Evolutionary conservation across 805 yeast species (phyloP), one percentile per base, ranked within the genome.

Genomic region (Grigorovia yakushimaensis): DNA sequence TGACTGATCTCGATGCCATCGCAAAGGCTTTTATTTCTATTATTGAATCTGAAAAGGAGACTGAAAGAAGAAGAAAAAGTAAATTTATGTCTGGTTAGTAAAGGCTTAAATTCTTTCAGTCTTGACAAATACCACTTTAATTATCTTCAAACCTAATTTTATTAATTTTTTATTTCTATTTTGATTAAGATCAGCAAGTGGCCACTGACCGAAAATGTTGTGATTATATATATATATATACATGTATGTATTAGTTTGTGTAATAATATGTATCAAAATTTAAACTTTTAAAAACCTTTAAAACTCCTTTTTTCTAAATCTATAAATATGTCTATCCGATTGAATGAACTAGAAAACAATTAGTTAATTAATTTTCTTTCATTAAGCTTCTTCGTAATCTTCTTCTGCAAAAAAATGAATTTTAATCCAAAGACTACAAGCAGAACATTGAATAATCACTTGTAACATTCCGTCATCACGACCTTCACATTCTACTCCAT

Each of bases 371-470:
- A n/a, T n/a, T n/a, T n/a, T 27, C 9, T 19, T 17, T 41, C 37
- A 5, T 15, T 30, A 47, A 41, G 22, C 33, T 15, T 47, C 45
- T 17, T 48, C 47, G 27, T 51, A 42, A 17, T 61, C 64, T 20
- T 64, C 67, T 2, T 61, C 68, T 10, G 60, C 47, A 52, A 79
- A 88, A 53, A 71, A 78, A 57, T 72, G 73, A 1, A 91, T 88
- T 44, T 79, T 78, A 22, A 91, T 65, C 96, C 96, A 91, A 27
- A 88, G 61, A 61, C 95, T 85, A 62, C 98, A 91, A 30, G 84
- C 80, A 11, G 68, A 60, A 61, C 98, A 91, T 57, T 89, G 96
- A 0, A 86, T 78, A 20, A 86, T 71, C 1, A 89, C 73, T 52
- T 82, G 84, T 52, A 71, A 82, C 15, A 78, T 81, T 35, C 71